Evolutionary conservation across 1,284 basidiomycete species (phyloP).

Genomic region (Leccinum pallidistipes): DNA sequence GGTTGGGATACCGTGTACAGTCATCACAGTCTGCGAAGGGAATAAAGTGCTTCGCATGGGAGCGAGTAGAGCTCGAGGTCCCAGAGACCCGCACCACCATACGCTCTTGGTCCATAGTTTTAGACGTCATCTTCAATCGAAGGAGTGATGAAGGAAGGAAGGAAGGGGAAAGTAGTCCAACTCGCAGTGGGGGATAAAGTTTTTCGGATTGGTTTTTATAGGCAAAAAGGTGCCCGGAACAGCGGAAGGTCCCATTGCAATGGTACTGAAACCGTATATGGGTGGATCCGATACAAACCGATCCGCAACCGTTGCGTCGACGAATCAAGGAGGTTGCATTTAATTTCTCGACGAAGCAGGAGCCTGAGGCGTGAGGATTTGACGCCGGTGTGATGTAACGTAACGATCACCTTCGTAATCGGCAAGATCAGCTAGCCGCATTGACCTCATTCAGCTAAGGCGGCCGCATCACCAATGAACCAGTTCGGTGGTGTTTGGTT

Average conservation of each 20-base stretch:
- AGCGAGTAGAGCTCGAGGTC: constrained; percentile 13
- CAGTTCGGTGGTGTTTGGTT: constrained; percentile 3
- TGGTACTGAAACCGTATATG: constrained; percentile 5
- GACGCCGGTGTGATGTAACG: constrained; percentile 1
- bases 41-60: constrained; percentile 5
- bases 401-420: constrained; percentile 17
- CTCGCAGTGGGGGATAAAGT: not conserved
- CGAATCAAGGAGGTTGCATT: constrained; percentile 11
- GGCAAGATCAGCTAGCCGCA: constrained; percentile 3
- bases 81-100: constrained; percentile 16
- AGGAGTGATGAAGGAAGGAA: constrained; percentile 5
- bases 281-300: not conserved
- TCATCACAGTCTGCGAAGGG: constrained; percentile 28
- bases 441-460: constrained; percentile 5
- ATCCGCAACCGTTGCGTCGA: not conserved
- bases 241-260: not conserved
- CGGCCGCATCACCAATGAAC: constrained; percentile 4
- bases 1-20: constrained; percentile 45
- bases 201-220: constrained; percentile 26
- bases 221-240: not conserved
- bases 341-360: constrained; percentile 4
- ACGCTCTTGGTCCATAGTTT: constrained; percentile 16
- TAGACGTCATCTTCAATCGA: constrained; percentile 21
- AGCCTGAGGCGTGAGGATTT: not conserved
- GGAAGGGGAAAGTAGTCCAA: not conserved